Evolutionary conservation across 1,139 yeast genomes (phyloP).

Genomic region (Blastobotrys arbuscula): DNA sequence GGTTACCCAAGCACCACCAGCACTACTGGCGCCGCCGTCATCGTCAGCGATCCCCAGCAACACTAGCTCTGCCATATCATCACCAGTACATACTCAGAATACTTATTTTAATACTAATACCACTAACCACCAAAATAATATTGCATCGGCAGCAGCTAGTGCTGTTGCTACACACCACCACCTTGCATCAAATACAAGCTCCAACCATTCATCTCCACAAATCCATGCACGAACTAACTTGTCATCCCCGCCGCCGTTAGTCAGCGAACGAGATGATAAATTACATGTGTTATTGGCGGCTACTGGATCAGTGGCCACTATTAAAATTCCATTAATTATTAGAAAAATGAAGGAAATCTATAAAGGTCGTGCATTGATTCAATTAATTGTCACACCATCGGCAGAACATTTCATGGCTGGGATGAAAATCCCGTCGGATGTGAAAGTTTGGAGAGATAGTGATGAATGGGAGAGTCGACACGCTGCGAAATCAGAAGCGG

Average conservation of each 20-base stretch:
- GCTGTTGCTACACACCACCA: slow-evolving; percentile 20
- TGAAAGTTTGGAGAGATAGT: slow-evolving; percentile 87
- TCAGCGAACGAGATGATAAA: not conserved
- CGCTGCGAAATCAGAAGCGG: slow-evolving; percentile 52
- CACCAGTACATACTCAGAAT: slow-evolving; percentile 43
- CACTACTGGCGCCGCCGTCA: not conserved
- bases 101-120: slow-evolving; percentile 75
- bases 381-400: slow-evolving; percentile 76
- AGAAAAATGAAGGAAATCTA: slow-evolving; percentile 24
- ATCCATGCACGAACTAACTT: slow-evolving; percentile 46
- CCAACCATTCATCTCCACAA: slow-evolving; percentile 24
- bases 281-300: slow-evolving; percentile 79
- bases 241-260: not conserved
- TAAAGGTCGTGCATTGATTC: slow-evolving; percentile 54
- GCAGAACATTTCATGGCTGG: slow-evolving; percentile 65
- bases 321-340: slow-evolving; percentile 45
- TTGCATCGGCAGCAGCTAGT: slow-evolving; percentile 46
- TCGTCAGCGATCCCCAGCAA: not conserved
- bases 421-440: slow-evolving; percentile 61
- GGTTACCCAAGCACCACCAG: not conserved
- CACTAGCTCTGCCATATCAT: slow-evolving; percentile 2
- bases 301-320: slow-evolving; percentile 94
- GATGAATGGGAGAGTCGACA: slow-evolving; percentile 73
- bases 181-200: slow-evolving; percentile 30
- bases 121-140: slow-evolving; percentile 62